These are phyloP conservation scores for Periglandula ipomoeae DNA, from an alignment of 2,329 filamentous ascomycete genomes.

Conservation along the genomic window DNA sequence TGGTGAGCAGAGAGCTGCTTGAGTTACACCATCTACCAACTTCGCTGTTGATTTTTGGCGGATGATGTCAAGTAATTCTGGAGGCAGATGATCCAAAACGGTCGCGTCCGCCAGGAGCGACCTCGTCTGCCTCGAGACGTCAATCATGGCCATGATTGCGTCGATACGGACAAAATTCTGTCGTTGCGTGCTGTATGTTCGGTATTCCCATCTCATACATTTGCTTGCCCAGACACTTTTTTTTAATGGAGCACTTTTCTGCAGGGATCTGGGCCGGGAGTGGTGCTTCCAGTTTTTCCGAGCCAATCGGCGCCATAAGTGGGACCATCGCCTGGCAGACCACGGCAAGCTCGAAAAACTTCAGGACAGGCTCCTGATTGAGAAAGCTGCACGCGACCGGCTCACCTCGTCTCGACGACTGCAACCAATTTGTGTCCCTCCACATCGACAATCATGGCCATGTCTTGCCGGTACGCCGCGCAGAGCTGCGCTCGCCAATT, in stretches of 20 bases:
- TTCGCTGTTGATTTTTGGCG: constrained; percentile 51
- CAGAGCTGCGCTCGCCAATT: constrained; percentile 57
- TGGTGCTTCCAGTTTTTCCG: constrained; percentile 27
- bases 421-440: constrained; percentile 13
- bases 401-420: constrained; percentile 1
- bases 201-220: not conserved
- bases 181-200: constrained; percentile 16
- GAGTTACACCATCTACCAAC: constrained; percentile 63
- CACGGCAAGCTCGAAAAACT: constrained; percentile 32
- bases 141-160: constrained; percentile 44
- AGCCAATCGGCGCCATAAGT: constrained; percentile 21
- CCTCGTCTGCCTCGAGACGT: constrained; percentile 45
- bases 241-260: constrained; percentile 19
- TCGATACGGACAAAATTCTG: constrained; percentile 18
- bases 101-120: constrained; percentile 46
- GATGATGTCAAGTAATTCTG: constrained; percentile 60
- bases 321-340: constrained; percentile 8
- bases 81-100: constrained; percentile 52
- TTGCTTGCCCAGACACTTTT: constrained; percentile 14
- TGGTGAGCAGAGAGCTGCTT: constrained; percentile 57
- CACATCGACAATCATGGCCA: constrained; percentile 42
- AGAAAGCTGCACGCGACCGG: constrained; percentile 14
- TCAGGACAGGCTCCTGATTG: constrained; percentile 20
- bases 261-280: constrained; percentile 18
- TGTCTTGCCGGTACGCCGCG: constrained; percentile 54